Evolutionary conservation across 2,329 filamentous ascomycete species (phyloP), one percentile per base, ranked within the genome.

Genomic region (Calonectria henricotiae): DNA sequence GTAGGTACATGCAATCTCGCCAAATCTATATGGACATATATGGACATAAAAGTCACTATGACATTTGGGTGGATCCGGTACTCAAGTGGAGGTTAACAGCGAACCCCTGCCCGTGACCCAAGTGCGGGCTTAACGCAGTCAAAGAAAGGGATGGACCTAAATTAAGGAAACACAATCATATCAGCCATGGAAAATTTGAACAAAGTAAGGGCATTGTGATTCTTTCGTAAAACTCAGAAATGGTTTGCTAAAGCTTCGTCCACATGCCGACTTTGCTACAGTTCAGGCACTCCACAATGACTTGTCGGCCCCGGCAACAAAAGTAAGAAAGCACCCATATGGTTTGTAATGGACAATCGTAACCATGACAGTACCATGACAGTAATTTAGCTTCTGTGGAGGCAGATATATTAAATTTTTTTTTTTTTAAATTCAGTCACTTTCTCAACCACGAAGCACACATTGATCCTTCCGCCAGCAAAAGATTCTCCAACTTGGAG

Each of bases 351-450:
- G 13, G 12, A 27, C 32, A 32, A 20, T 7, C 6, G 35, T 32
- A 7, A 62, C 32, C 39, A 25, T n/a, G 6, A 5, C 23, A 54
- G 62, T 64, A 64, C 17, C 62, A 64, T 54, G 62, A 54, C 9
- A 15, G 25, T 3, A 15, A 23, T 4, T 23, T 64, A 27, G 35
- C 27, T 3, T 54, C 62, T 2, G 32, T 23, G 1, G 62, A 64
- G 25, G 62, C 43, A 1, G 62, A 64, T 15, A 64, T 64, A 4
- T 23, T 64, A 9, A 35, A 64, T n/a, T n/a, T n/a, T n/a, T n/a
- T n/a, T 23, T 64, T 64, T 64, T 64, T 54, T 15, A 64, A 54
- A 47, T 64, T 64, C 25, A 35, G 62, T 20, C 46, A 64, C 23
- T 64, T 64, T 37, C 46, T 64, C 62, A 64, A 64, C 35, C 62